Conservation (phyloP, 2,329 filamentous ascomycete genomes). For the Sclerotinia trifoliorum region DNA sequence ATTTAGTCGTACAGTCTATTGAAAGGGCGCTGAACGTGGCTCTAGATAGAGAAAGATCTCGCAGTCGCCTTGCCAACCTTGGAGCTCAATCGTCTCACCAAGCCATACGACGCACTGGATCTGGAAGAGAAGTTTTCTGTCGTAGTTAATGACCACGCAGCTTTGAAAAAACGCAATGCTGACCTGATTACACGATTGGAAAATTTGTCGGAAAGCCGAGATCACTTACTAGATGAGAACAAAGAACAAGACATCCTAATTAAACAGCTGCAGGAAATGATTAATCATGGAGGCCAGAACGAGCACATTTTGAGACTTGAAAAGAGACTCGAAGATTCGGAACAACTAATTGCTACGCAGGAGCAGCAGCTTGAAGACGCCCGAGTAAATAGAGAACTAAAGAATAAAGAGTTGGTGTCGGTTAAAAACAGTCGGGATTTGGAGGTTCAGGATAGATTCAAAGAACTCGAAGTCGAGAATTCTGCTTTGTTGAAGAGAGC, state of each 20-base stretch:
- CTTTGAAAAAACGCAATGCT: constrained; percentile 55
- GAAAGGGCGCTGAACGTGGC: constrained; percentile 1
- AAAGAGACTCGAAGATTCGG: constrained; percentile 61
- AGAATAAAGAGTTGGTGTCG: constrained; percentile 50
- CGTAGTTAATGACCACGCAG: constrained; percentile 50
- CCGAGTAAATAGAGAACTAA: constrained; percentile 44
- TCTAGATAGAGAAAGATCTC: constrained; percentile 19
- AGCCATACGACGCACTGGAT: constrained; percentile 36
- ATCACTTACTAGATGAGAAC: constrained; percentile 55
- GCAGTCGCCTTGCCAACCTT: constrained; percentile 13
- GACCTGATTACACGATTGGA: constrained; percentile 60
- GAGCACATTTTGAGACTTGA: constrained; percentile 55
- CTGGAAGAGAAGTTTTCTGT: constrained; percentile 50
- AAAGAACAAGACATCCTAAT: constrained; percentile 55
- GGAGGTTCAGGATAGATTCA: constrained; percentile 52
- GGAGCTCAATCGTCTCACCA: neutral
- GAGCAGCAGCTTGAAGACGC: constrained; percentile 63
- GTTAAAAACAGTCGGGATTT: constrained; percentile 47
- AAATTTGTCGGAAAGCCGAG: constrained; percentile 60
- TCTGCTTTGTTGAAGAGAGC: constrained; percentile 60
- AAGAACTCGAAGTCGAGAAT: constrained; percentile 58
- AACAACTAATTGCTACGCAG: constrained; percentile 68
- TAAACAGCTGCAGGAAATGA: constrained; percentile 38
- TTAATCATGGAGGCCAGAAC: constrained; percentile 51
- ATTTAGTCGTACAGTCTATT: neutral